Evolutionary conservation across 805 yeast species (phyloP), one percentile per base, ranked within the genome.

Genomic region (Schizosaccharomyces japonicus): DNA sequence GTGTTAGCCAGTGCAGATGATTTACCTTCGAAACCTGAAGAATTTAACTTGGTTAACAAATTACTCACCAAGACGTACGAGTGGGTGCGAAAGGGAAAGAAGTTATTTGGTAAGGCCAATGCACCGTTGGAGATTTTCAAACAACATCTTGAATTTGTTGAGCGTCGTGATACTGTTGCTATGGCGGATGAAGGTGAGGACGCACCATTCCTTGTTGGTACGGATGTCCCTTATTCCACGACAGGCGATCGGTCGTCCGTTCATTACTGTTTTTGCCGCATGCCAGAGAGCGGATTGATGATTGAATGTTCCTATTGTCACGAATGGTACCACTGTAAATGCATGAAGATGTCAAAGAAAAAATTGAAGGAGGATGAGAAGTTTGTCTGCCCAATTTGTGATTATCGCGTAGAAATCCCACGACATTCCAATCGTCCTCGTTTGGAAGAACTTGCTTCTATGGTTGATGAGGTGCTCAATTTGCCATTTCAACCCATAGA

Each of bases 261-360:
- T 50, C 53, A 64, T 4, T 72, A 67, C 56, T 68, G 71, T 8
- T 55, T 63, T 45, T 66, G 67, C 47, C 66, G 70, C 17, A 51
- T 57, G 26, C 58, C 80, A 48, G 94, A 83, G 60, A 90, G 80
- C 55, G 94, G 94, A 0, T 75, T 78, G 57, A 82, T 93, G 28
- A 76, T 85, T 45, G 93, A 83, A 60, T 84, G 95, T 66, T 94
- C 83, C 54, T 67, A 69, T 50, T 84, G 95, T 60, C 74, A 80
- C 10, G 93, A 77, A 7, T 84, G 94, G 95, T 94, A 51, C 58
- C 95, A 84, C 58, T 92, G 90, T 1, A 79, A 68, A 60, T 84
- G 95, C 66, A 84, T 84, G 36, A 53, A 54, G 47, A 48, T 55
- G n/a, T 50, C 57, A 1, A 50, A 57, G 21, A 52, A 52, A 21